Evolutionary conservation across 768 basidiomycete genomes (phyloP), one percentile per base, ranked within the genome.

Genomic region (Mycena maculata): DNA sequence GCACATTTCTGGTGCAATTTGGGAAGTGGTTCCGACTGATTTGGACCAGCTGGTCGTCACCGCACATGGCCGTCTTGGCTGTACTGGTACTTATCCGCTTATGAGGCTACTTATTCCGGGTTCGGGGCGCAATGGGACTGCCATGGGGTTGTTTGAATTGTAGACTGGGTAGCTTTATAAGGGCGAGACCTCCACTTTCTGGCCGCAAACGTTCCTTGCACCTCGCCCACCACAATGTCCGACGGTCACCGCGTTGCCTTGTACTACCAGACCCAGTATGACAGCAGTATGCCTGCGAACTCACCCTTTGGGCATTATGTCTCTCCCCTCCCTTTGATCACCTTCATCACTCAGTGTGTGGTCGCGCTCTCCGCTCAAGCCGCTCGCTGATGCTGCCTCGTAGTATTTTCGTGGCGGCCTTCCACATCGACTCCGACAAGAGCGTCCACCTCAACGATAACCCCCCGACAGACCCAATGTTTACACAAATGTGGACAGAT

Each of bases 261-360:
- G 36, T 76, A 76, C 67, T 73, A 76, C 58, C 75, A 76, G 66
- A 75, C 75, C 20, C 74, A 75, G 33, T 73, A 74, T 65, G 58
- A 69, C 22, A 48, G 22, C n/a, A 63, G 57, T 41, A 13, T 56
- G 53, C 52, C 65, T 0, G 8, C 71, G 25, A 68, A 71, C 36
- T 64, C 65, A 15, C 33, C 52, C 27, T 71, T 45, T 47, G 72
- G 72, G 3, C 60, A 60, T 38, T 76, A 68, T 49, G 69, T 74
- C 27, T 74, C 75, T 11, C 71, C 71, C 23, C 68, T 74, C 30
- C 75, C 73, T 13, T 60, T 76, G 52, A 47, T 76, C 16, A 57
- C 41, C 27, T n/a, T 73, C 18, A 38, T 74, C 36, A 74, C 75
- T 1, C 75, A 76, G 69, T 67, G 55, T 1, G 69, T 58, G 30